A percentile compares a stretch with the other conserved stretches of the same genome.
phyloP scores from a whole-genome alignment of 345 rosid genomes.

The Eutrema japonicum region DNA sequence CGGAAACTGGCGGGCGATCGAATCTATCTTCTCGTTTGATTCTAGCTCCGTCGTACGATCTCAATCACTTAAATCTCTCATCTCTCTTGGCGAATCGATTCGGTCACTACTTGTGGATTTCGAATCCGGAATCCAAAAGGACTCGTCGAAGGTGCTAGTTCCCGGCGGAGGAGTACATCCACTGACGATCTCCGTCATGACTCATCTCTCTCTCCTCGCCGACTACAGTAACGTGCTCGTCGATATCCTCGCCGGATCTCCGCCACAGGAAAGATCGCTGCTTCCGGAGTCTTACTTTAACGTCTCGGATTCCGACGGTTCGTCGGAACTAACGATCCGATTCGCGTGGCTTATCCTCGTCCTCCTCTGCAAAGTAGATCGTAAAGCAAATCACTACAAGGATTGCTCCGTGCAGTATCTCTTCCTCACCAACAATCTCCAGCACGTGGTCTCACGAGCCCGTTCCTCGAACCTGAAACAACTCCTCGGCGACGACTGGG shows the following conservation, averaged over 20 bases:
- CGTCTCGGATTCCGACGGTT: constrained; percentile 38
- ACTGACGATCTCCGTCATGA: constrained; percentile 55
- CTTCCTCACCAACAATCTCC: constrained; percentile 76
- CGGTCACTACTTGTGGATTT: constrained; percentile 49
- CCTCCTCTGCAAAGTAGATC: constrained; percentile 72
- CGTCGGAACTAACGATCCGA: constrained; percentile 48
- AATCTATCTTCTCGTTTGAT: constrained; percentile 59
- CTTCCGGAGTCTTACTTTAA: constrained; percentile 53
- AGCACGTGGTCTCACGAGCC: constrained; percentile 56
- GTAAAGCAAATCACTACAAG: constrained; percentile 62
- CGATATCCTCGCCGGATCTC: constrained; percentile 60
- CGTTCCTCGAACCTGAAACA: constrained; percentile 58
- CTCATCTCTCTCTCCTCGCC: constrained; percentile 58
- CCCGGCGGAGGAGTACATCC: constrained; percentile 65
- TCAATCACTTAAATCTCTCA: constrained; percentile 58
- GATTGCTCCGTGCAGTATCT: constrained; percentile 59
- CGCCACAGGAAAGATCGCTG: constrained; percentile 44
- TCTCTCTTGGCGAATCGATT: constrained; percentile 56
- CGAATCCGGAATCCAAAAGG: constrained; percentile 57
- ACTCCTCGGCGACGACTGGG: constrained; percentile 73
- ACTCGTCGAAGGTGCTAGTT: constrained; percentile 51
- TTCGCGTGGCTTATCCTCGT: constrained; percentile 66
- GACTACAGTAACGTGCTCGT: constrained; percentile 62
- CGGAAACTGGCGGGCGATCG: constrained; percentile 62
- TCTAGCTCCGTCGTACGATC: constrained; percentile 53